phyloP scores from a whole-genome alignment of 768 basidiomycete genomes.

The Phlebiopsis gigantea region DNA sequence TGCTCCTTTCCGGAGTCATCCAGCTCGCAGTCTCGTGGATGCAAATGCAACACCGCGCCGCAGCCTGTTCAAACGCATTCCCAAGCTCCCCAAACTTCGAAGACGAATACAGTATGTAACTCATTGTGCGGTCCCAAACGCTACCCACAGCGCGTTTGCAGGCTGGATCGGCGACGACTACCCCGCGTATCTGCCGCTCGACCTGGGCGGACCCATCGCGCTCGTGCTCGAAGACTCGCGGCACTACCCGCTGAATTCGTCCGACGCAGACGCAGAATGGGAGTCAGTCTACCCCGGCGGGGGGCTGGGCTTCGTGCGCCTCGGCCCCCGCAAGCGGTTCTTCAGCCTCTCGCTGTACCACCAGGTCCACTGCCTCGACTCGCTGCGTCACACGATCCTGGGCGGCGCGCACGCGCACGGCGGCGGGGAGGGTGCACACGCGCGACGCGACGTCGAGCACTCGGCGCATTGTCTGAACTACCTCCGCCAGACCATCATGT shows the following conservation, averaged over 20 bases:
- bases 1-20: conserved; percentile 8
- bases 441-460: conserved; percentile 16
- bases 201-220: conserved; percentile 15
- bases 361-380: conserved; percentile 30
- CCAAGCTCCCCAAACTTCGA: conserved; percentile 8
- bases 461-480: conserved; percentile 30
- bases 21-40: conserved; percentile 10
- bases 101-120: conserved; percentile 10
- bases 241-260: conserved; percentile 23
- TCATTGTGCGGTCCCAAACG: too few species aligned
- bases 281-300: conserved; percentile 22
- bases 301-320: conserved; percentile 20
- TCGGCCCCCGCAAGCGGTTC: conserved; percentile 22
- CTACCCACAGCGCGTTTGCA: neutral
- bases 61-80: conserved; percentile 1
- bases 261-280: conserved; percentile 28
- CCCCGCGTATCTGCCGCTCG: conserved; percentile 18
- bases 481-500: conserved; percentile 27
- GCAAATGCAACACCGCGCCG: conserved; percentile 6
- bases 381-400: conserved; percentile 23
- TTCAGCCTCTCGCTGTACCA: conserved; percentile 29
- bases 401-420: neutral
- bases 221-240: conserved; percentile 26
- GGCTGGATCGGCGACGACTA: conserved; percentile 17
- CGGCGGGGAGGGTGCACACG: neutral